phyloP scores from a whole-genome alignment of 176 grass and related monocot species.

The Triticum turgidum region DNA sequence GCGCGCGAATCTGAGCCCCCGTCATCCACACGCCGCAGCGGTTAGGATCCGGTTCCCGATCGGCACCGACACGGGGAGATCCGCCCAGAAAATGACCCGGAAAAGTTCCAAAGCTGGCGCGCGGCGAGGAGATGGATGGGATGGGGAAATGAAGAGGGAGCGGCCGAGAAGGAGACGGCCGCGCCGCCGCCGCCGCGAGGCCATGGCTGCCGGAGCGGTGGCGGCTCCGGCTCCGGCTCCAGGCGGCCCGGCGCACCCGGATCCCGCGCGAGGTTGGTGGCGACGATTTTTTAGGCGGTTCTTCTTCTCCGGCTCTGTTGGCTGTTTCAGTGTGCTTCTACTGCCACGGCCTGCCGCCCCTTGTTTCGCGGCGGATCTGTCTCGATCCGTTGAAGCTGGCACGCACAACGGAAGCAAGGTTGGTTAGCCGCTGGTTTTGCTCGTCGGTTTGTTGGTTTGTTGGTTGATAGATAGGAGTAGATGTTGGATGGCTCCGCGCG shows the following conservation, averaged over 20 bases:
- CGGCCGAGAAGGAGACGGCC: not conserved
- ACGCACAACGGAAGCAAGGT: not conserved
- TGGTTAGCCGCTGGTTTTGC: not conserved
- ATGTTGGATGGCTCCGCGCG: not conserved
- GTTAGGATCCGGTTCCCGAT: conserved; percentile 20
- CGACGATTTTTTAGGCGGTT: not conserved
- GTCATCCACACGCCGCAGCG: not conserved
- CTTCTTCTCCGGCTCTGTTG: not conserved
- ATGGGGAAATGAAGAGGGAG: not conserved
- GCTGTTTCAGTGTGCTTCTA: too few relatives aligned
- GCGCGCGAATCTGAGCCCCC: not conserved
- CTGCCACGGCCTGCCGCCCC: not conserved
- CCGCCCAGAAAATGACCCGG: not conserved
- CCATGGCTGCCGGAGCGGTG: not conserved
- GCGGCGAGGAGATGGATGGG: too few relatives aligned
- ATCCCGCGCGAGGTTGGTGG: conserved; percentile 20
- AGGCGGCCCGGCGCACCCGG: not conserved
- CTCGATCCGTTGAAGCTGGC: not conserved
- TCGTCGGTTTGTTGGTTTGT: not conserved
- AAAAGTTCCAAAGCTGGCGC: not conserved
- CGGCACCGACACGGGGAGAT: not conserved
- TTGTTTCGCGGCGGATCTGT: not conserved
- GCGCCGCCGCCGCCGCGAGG: not conserved
- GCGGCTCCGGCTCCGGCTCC: not conserved
- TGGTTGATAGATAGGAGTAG: not conserved